Evolutionary conservation across 2,329 filamentous ascomycete species (phyloP).

Genomic region (Drechslerella stenobrocha): DNA sequence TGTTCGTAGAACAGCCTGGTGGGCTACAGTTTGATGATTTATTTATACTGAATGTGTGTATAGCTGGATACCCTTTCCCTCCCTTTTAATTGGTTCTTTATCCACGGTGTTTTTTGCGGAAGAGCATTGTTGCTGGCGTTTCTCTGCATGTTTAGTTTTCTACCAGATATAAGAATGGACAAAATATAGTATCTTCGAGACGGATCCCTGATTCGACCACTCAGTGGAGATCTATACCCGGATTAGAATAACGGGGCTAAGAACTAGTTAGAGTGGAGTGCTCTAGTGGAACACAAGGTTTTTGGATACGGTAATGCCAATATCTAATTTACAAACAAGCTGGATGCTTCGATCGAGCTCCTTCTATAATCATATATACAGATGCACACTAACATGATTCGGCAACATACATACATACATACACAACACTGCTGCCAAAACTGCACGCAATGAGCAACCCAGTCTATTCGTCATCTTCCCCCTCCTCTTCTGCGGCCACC

Average conservation of each 20-base stretch:
- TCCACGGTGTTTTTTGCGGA: slow-evolving; percentile 19
- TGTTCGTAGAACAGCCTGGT: no score
- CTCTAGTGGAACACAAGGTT: neutral
- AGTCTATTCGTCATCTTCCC: neutral
- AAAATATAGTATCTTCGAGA: no score
- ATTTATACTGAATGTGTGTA: slow-evolving; percentile 17
- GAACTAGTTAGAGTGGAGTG: no score
- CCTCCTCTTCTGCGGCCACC: neutral
- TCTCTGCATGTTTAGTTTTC: neutral
- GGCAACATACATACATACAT: neutral
- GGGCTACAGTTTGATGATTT: neutral
- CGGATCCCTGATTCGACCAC: no score
- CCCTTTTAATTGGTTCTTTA: slow-evolving; percentile 1
- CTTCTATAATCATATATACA: neutral
- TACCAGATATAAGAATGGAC: neutral
- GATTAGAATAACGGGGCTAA: no score
- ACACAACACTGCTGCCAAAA: neutral
- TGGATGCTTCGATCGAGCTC: neutral
- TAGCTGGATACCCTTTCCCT: slow-evolving; percentile 33
- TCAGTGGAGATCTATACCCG: no score
- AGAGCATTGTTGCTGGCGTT: slow-evolving; percentile 41
- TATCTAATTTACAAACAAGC: neutral
- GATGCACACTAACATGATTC: no score
- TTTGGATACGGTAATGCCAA: neutral
- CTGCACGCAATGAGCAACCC: neutral